Evolutionary conservation across 108 stramenopile genomes (phyloP).

Genomic region (Pseudonitzschia pungens): DNA sequence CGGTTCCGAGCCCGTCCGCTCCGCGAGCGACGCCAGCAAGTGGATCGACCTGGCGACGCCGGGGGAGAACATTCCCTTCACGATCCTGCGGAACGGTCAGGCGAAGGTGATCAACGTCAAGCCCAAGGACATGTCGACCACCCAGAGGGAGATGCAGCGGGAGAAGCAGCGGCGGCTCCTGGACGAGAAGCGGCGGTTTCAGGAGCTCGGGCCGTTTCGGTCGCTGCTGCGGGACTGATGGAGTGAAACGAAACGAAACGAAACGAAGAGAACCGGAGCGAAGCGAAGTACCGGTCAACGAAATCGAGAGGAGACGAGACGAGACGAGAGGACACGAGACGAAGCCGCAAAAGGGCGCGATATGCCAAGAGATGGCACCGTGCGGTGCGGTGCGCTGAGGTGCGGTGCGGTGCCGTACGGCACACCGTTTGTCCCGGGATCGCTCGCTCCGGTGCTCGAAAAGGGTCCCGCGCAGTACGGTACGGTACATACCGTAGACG

Average conservation of each 20-base stretch:
- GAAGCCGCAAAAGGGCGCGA: no score
- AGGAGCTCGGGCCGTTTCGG: slow-evolving; percentile 50
- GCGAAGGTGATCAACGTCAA: slow-evolving; percentile 54
- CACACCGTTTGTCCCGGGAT: no score
- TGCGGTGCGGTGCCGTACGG: no score
- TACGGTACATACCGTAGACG: no score
- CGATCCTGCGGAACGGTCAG: slow-evolving; percentile 55
- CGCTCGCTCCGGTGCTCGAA: no score
- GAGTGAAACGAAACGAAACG: neutral
- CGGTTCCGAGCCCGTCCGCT: slow-evolving; percentile 53
- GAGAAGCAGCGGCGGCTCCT: slow-evolving; percentile 51
- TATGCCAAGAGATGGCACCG: no score
- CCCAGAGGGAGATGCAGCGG: slow-evolving; percentile 56
- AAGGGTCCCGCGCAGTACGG: no score
- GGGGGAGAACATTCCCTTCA: slow-evolving; percentile 48
- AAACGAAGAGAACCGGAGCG: neutral
- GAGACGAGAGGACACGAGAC: no score
- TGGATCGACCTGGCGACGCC: slow-evolving; percentile 73
- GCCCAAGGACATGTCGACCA: slow-evolving; percentile 71
- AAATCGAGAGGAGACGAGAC: no score
- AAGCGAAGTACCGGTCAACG: no score
- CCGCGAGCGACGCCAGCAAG: slow-evolving; percentile 73
- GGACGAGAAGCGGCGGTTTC: slow-evolving; percentile 42
- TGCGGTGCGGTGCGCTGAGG: no score
- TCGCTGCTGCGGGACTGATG: slow-evolving; percentile 16